These are phyloP conservation scores for Penicillium polonicum DNA, from an alignment of 2,329 filamentous ascomycete species.

Conservation along the genomic window DNA sequence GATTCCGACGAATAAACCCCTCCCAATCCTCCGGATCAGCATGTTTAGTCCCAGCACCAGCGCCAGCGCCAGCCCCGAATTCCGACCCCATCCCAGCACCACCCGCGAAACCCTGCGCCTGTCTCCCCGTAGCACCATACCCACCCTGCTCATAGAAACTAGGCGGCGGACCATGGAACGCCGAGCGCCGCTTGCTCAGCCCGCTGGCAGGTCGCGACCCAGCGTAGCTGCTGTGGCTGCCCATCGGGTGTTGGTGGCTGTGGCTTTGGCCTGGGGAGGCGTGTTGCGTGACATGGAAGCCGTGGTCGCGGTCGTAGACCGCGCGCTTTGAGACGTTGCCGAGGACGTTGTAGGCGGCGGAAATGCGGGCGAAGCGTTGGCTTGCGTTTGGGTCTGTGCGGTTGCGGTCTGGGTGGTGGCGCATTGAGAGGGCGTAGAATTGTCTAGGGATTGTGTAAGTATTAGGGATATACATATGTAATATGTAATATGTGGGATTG, in stretches of 20 bases:
- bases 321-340: constrained; percentile 70
- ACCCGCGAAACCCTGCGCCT: constrained; percentile 44
- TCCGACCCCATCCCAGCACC: constrained; percentile 22
- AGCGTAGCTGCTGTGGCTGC: constrained; percentile 57
- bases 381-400: constrained; percentile 69
- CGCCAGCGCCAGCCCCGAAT: neutral
- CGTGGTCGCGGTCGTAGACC: constrained; percentile 68
- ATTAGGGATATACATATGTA: neutral
- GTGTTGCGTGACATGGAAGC: constrained; percentile 37
- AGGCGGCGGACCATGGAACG: constrained; percentile 83
- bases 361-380: constrained; percentile 76
- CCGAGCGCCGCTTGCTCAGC: constrained; percentile 69
- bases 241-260: constrained; percentile 39
- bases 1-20: constrained; percentile 45
- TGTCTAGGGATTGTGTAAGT: constrained; percentile 39
- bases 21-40: constrained; percentile 34
- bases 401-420: constrained; percentile 91
- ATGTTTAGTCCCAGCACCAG: neutral
- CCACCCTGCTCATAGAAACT: constrained; percentile 82
- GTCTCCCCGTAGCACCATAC: constrained; percentile 67
- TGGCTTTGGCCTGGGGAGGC: constrained; percentile 27
- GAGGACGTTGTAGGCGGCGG: constrained; percentile 78
- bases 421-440: constrained; percentile 90
- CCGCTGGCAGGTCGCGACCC: constrained; percentile 73
- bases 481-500: neutral